These are phyloP conservation scores for Aspergillus sp. DNA, from an alignment of 2,329 filamentous ascomycete genomes.

Conservation along the genomic window DNA sequence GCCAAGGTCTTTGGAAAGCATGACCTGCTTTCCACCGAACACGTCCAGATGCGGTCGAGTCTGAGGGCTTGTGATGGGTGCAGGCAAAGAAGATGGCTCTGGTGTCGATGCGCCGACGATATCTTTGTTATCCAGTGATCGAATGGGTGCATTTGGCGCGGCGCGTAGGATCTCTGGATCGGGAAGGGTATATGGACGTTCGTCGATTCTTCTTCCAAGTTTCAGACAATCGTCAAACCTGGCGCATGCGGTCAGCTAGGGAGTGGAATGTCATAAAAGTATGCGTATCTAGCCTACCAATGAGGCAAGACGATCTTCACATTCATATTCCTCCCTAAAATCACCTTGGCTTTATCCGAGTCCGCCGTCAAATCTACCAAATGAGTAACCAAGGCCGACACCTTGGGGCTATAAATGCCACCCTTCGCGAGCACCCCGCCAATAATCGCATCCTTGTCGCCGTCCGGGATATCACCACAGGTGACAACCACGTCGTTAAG, in stretches of 20 bases:
- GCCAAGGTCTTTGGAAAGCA: slow-evolving; percentile 66
- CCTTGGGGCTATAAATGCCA: slow-evolving; percentile 64
- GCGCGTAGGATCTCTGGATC: slow-evolving; percentile 71
- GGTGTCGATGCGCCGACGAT: slow-evolving; percentile 60
- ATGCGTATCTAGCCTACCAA: slow-evolving; percentile 48
- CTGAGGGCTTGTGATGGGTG: slow-evolving; percentile 19
- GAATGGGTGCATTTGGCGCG: slow-evolving; percentile 48
- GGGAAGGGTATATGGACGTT: slow-evolving; percentile 76
- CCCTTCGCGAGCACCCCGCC: slow-evolving; percentile 85
- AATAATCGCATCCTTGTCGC: slow-evolving; percentile 84
- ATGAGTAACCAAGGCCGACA: slow-evolving; percentile 74
- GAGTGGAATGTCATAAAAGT: too few relatives aligned
- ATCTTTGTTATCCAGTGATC: slow-evolving; percentile 50
- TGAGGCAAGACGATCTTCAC: slow-evolving; percentile 86
- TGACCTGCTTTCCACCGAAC: slow-evolving; percentile 68
- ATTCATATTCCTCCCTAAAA: slow-evolving; percentile 56
- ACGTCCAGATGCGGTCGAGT: slow-evolving; percentile 54
- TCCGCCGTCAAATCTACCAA: slow-evolving; percentile 74
- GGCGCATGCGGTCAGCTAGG: neutral
- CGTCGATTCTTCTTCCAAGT: slow-evolving; percentile 82
- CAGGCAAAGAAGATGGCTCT: slow-evolving; percentile 35
- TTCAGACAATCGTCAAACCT: slow-evolving; percentile 97
- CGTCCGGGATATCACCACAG: slow-evolving; percentile 73
- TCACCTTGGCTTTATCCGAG: slow-evolving; percentile 55
- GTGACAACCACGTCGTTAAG: slow-evolving; percentile 76